Evolutionary conservation across 2,329 filamentous ascomycete species (phyloP).

Genomic region (Colletotrichum tanaceti): DNA sequence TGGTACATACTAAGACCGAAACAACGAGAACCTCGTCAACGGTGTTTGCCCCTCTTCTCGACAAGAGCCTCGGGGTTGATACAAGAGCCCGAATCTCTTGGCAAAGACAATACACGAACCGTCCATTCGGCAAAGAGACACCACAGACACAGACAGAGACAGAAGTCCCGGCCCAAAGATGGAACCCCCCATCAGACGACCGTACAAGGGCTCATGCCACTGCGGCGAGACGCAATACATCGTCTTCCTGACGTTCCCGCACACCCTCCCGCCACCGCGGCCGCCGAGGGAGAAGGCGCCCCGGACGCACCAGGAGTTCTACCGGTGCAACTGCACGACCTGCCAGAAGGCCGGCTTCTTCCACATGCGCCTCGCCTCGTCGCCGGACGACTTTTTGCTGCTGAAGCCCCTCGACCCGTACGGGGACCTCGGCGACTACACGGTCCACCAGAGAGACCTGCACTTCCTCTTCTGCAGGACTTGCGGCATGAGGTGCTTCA

Average conservation of each 20-base stretch:
- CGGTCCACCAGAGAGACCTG: slow-evolving; percentile 44
- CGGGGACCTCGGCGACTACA: slow-evolving; percentile 55
- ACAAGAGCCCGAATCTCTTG: too few species aligned
- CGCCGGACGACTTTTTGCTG: slow-evolving; percentile 58
- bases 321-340: slow-evolving; percentile 61
- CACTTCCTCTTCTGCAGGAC: slow-evolving; percentile 60
- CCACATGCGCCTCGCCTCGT: slow-evolving; percentile 54
- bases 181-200: slow-evolving; percentile 25
- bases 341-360: slow-evolving; percentile 62
- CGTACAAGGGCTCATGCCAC: slow-evolving; percentile 58
- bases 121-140: too few species aligned
- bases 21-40: too few species aligned
- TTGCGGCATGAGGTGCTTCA: slow-evolving; percentile 59
- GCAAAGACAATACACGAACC: too few species aligned
- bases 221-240: slow-evolving; percentile 58
- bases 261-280: slow-evolving; percentile 37
- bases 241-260: slow-evolving; percentile 56
- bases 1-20: too few species aligned
- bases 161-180: too few species aligned
- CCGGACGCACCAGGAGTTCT: slow-evolving; percentile 46
- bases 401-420: slow-evolving; percentile 54
- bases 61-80: not conserved
- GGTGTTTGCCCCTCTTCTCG: not conserved
- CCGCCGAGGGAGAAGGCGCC: slow-evolving; percentile 26
- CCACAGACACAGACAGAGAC: too few species aligned